These are phyloP conservation scores for Waitea zeae DNA, from an alignment of 1,284 basidiomycete species.

Conservation along the genomic window DNA sequence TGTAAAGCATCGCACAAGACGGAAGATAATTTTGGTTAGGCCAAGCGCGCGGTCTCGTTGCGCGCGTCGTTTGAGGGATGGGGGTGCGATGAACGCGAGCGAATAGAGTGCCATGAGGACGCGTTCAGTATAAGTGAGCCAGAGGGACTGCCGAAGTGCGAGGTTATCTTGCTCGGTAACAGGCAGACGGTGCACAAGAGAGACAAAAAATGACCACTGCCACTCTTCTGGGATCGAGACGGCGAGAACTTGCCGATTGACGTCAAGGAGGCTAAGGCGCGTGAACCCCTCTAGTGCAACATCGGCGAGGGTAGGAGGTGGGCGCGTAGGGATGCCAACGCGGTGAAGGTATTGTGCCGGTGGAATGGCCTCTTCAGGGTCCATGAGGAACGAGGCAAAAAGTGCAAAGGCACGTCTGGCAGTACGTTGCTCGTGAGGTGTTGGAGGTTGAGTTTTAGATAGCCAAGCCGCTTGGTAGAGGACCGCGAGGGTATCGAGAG, in stretches of 20 bases:
- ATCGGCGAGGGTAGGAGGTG: slow-evolving; percentile 48
- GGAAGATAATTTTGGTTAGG: slow-evolving; percentile 44
- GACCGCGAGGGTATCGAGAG: slow-evolving; percentile 42
- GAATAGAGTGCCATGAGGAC: slow-evolving; percentile 71
- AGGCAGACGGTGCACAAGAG: slow-evolving; percentile 71
- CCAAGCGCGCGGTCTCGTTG: slow-evolving; percentile 40
- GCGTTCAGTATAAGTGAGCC: slow-evolving; percentile 71
- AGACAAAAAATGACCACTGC: slow-evolving; percentile 46
- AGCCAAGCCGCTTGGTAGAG: slow-evolving; percentile 14
- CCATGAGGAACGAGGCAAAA: slow-evolving; percentile 61
- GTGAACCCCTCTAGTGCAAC: slow-evolving; percentile 75
- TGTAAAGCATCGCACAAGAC: slow-evolving; percentile 46
- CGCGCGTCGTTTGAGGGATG: slow-evolving; percentile 50
- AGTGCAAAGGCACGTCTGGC: slow-evolving; percentile 49
- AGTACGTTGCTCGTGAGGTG: slow-evolving; percentile 21
- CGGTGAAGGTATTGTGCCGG: slow-evolving; percentile 39
- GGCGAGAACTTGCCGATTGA: slow-evolving; percentile 63
- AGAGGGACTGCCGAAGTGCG: slow-evolving; percentile 38
- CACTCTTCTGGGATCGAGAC: slow-evolving; percentile 36
- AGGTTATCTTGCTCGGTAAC: slow-evolving; percentile 59
- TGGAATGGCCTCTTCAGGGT: slow-evolving; percentile 47
- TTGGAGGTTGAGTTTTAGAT: no score
- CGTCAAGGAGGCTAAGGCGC: slow-evolving; percentile 58
- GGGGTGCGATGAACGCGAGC: slow-evolving; percentile 71
- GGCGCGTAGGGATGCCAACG: slow-evolving; percentile 24